Evolutionary conservation across 306 rosid species (phyloP).

Genomic region (Argentina anserina): DNA sequence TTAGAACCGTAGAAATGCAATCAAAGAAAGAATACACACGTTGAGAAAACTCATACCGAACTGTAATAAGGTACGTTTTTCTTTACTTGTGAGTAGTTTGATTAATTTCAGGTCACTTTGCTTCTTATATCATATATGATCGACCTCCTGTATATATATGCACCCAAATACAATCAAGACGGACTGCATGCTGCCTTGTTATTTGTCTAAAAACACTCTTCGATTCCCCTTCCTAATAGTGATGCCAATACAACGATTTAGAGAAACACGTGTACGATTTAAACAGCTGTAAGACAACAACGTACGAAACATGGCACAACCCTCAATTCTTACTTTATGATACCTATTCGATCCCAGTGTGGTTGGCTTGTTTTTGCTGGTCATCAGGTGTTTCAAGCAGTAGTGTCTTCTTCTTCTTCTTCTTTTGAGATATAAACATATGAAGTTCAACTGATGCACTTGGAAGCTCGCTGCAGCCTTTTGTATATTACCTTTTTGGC

Average conservation of each 20-base stretch:
- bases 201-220: neutral
- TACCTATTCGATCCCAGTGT: neutral
- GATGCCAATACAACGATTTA: neutral
- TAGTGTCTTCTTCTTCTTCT: neutral
- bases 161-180: neutral
- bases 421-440: too few relatives aligned
- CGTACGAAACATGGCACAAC: neutral
- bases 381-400: neutral
- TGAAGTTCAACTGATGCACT: too few relatives aligned
- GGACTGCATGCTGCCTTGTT: too few relatives aligned
- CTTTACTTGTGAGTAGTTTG: too few relatives aligned
- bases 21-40: neutral
- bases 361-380: neutral
- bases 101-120: too few relatives aligned
- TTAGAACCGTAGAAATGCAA: neutral
- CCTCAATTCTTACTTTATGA: neutral
- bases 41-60: neutral
- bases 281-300: neutral
- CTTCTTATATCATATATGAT: too few relatives aligned
- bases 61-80: neutral
- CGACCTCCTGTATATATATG: neutral
- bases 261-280: neutral
- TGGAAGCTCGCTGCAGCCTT: too few relatives aligned
- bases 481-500: conserved; percentile 28
- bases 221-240: too few relatives aligned